A percentile compares a stretch with the other conserved stretches of the same genome.
Conservation (phyloP, 345 rosid species). For the Aurinia saxatilis region DNA sequence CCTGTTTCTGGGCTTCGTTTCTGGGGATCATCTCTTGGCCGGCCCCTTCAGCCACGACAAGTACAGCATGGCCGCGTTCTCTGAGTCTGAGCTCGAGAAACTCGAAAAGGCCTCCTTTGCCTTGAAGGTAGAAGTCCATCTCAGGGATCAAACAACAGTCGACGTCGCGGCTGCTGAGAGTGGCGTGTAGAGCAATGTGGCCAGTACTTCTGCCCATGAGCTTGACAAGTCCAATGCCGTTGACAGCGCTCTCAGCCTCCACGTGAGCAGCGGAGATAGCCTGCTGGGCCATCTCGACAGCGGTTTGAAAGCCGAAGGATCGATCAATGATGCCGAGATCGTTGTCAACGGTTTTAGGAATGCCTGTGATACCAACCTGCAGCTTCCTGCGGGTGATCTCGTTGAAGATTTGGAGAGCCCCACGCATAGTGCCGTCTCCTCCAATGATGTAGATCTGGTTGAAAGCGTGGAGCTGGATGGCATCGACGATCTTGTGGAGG, state of each 20-base stretch:
- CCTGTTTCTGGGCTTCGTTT: constrained; percentile 51
- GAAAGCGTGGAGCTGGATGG: constrained; percentile 44
- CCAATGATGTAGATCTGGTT: constrained; percentile 84
- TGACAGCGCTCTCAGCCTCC: constrained; percentile 92
- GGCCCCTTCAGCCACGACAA: constrained; percentile 89
- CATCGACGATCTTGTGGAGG: constrained; percentile 61
- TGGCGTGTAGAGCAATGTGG: constrained; percentile 80
- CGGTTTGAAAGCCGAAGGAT: constrained; percentile 93
- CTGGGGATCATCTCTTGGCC: constrained; percentile 84
- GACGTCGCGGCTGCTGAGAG: constrained; percentile 87
- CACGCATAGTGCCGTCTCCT: constrained; percentile 87
- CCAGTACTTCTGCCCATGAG: constrained; percentile 94
- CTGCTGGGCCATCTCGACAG: constrained; percentile 84
- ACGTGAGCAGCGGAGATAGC: constrained; percentile 81
- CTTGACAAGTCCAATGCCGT: constrained; percentile 84
- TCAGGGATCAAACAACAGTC: constrained; percentile 93
- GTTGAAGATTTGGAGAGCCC: constrained; percentile 60
- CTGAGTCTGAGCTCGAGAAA: constrained; percentile 48
- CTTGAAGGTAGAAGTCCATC: constrained; percentile 58
- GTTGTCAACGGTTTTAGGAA: constrained; percentile 86
- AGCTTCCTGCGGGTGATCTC: constrained; percentile 49
- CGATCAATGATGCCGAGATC: constrained; percentile 81
- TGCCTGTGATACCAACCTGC: constrained; percentile 47
- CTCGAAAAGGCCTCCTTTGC: constrained; percentile 65
- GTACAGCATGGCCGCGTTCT: constrained; percentile 67